Evolutionary conservation across 140 eudicot genomes (phyloP), one percentile per base, ranked within the genome.

Genomic region (Erigeron philadelphicus): DNA sequence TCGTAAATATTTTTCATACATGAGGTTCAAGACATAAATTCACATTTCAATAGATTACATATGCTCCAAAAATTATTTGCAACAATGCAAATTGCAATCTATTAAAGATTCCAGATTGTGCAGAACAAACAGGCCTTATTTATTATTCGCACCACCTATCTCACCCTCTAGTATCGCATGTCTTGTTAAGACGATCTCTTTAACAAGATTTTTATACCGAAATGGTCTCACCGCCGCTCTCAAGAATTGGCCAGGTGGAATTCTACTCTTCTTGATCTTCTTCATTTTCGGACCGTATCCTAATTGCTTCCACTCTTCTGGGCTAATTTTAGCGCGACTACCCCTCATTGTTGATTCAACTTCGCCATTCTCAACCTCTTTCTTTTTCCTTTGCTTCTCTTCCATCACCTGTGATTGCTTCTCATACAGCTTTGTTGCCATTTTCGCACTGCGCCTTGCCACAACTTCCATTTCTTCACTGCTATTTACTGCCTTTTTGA

Each of bases 111-210:
- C 40, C 41, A 68, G 40, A 69, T 48, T 41, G 44, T 42, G 15
- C 16, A 8, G 57, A 50, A 50, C 0, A 21, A 52, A 40, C 52
- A 71, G 12, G 19, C 63, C 75, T 83, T 76, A 79, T 75, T 85
- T 83, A 75, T 83, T 84, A 35, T 77, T 72, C 52, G 70, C 73
- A 0, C 74, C 55, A 72, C 91, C 92, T 73, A 88, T 88, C 72
- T 91, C 98, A 7, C 98, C 98, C 67, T 91, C 98, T 67, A 88
- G 11, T 31, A 91, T 79, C 0, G 95, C 98, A 18, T 91, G 98
- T 50, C 98, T 79, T 0, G 84, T 82, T 65, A 92, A 60, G 23
- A 92, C 98, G 16, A 92, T 84, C 86, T 92, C 98, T 79, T 92
- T 92, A 15, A 92, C 83, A 64, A 92, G 98, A 79, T 92, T 92